Base-by-base conservation (phyloP, 75 land plant species). In the Cryptomeria japonica region DNA sequence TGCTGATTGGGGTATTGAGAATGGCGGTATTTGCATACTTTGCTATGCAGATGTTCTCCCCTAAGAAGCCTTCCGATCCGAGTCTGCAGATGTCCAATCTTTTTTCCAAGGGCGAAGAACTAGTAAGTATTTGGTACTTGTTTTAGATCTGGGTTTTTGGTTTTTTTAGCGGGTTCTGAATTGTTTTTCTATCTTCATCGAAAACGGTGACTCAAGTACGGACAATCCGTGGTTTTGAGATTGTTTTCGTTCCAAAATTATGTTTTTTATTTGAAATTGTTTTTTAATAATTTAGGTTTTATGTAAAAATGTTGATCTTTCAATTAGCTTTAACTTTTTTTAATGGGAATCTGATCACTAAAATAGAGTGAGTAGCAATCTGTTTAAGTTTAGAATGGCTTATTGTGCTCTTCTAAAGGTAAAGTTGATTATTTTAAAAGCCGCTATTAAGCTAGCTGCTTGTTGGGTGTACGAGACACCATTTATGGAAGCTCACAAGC, bases 21-120 rank as follows among this genome's bases (percentile, higher is more conserved):
- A 93, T 97, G 92, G 99, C 95, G 1, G 87, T 95, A 39, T 94
- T 98, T 44, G 97, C 99, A 97, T 98, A 96, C 92, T 93, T 98
- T 88, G 94, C 95, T 78, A 92, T 94, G 89, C 95, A 95, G 87
- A 92, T 98, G 90, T 98, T 98, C 89, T 85, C 91, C 13, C 90
- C 96, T 58, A 96, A 93, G 90, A 94, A 93, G 70, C 85, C 89
- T 49, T 78, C 89, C 91, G 80, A 77, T 91, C 87, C 97, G 87
- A 51, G 91, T 91, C 55, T 84, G 91, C 87, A 89, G 87, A 92
- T 94, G 80, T 94, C 96, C 89, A 98, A 97, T 88, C 91, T 97
- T 51, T 95, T 98, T 89, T 89, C 89, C n/a, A 96, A 94, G 87
- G 96, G 92, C 87, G 97, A 98, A 76, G 87, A 90, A 5, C 84